Evolutionary conservation across 2,329 filamentous ascomycete genomes (phyloP), one percentile per base, ranked within the genome.

Genomic region (Knoxdaviesia proteae): DNA sequence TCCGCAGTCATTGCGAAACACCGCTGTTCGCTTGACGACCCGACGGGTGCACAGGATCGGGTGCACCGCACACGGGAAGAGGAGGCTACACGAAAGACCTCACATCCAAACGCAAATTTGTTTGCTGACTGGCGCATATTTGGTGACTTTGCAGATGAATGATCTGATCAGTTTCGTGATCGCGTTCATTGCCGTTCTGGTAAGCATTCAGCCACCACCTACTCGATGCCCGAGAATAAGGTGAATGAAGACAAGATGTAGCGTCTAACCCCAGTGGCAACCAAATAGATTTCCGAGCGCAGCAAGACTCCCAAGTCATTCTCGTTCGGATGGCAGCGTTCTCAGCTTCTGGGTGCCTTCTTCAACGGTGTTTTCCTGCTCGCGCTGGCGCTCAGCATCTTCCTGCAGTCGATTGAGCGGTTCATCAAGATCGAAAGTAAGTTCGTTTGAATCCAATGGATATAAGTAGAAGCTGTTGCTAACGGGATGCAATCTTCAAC

Each of bases 351-450:
- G 0, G 80, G 80, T 5, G 78, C 79, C 29, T 87, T 87, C 56
- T 87, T 86, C 65, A 87, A 87, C 51, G 80, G 80, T 9, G 74
- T 77, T 1, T 81, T 87, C 45, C 65, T 87, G 1, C 57, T 84
- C 10, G 80, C 77, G 1, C 61, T 87, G 2, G 78, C 78, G 1
- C 57, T 84, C 34, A 83, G 77, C 54, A 81, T 86, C 41, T 68
- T 80, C 34, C 59, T 86, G 3, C 80, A 86, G 52, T 76, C 80
- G 0, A 66, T 86, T 41, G 78, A 86, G 56, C 64, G 80, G 34
- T 83, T 83, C 51, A 63, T 78, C 20, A 60, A 66, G 4, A 53
- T 78, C 4, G 55, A 71, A 47, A 57, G 69, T 73, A 52, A 47
- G 63, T 54, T 7, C n/a, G 31, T 10, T n/a, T n/a, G 7, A 37